These are phyloP conservation scores for Coprinopsis strossmayeri DNA, from an alignment of 768 basidiomycete genomes.

Conservation along the genomic window DNA sequence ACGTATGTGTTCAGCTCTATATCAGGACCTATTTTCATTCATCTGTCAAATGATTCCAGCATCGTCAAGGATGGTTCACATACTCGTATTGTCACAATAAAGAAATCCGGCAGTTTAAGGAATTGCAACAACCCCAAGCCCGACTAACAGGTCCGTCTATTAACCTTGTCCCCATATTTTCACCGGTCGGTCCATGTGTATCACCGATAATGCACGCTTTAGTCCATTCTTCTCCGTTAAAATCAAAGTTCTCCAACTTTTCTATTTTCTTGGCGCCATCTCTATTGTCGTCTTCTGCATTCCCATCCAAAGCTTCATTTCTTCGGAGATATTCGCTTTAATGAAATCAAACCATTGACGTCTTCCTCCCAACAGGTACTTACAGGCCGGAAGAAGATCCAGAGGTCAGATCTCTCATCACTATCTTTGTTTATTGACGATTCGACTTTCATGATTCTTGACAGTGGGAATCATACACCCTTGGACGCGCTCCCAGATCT, in stretches of 20 bases:
- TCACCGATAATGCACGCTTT: slow-evolving; percentile 5
- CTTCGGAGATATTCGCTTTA: slow-evolving; percentile 1
- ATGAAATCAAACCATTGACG: slow-evolving; percentile 16
- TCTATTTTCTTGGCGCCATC: slow-evolving; percentile 17
- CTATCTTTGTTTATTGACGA: slow-evolving; percentile 18
- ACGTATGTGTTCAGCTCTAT: slow-evolving; percentile 49
- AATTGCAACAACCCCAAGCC: slow-evolving; percentile 57
- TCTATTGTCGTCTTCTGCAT: slow-evolving; percentile 8
- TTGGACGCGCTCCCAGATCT: slow-evolving; percentile 58
- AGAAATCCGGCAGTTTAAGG: slow-evolving; percentile 95
- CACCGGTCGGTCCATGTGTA: not conserved
- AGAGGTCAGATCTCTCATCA: slow-evolving; percentile 44
- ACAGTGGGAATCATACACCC: slow-evolving; percentile 74
- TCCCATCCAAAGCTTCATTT: slow-evolving; percentile 5
- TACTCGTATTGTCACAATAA: slow-evolving; percentile 95
- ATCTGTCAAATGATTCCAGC: slow-evolving; percentile 36
- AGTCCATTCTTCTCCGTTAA: slow-evolving; percentile 8
- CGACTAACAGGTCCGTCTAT: slow-evolving; percentile 52
- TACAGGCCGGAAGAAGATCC: slow-evolving; percentile 83
- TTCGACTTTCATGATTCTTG: slow-evolving; percentile 17
- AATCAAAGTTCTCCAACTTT: slow-evolving; percentile 10
- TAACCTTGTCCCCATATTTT: slow-evolving; percentile 5
- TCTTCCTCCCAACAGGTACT: slow-evolving; percentile 39
- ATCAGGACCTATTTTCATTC: slow-evolving; percentile 22
- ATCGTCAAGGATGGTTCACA: slow-evolving; percentile 92